These are phyloP conservation scores for Neofusicoccum cordaticola DNA, from an alignment of 2,329 filamentous ascomycete genomes.

Conservation along the genomic window DNA sequence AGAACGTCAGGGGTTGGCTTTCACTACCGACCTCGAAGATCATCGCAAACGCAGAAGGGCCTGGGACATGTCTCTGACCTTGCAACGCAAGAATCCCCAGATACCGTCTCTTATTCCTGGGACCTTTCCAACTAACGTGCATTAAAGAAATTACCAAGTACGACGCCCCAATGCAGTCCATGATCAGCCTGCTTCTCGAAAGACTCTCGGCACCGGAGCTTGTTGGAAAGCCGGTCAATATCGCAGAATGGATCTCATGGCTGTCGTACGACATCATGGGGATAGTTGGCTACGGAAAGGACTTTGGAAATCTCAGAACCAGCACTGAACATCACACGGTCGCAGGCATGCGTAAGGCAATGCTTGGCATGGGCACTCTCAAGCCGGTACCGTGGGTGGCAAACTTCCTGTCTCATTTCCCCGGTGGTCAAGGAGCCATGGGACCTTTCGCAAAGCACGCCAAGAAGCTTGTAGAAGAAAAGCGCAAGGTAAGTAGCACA, in stretches of 20 bases:
- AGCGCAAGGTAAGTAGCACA: neutral
- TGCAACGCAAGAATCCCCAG: conserved; percentile 20
- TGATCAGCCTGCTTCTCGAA: neutral
- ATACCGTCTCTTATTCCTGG: no score
- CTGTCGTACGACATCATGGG: conserved; percentile 54
- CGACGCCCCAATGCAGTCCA: neutral
- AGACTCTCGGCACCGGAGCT: neutral
- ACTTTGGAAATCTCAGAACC: conserved; percentile 44
- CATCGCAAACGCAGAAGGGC: conserved; percentile 31
- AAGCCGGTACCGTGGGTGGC: conserved; percentile 10
- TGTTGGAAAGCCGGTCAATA: neutral
- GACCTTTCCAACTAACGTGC: neutral
- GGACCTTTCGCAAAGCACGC: neutral
- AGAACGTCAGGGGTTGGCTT: conserved; percentile 23
- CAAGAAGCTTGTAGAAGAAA: conserved; percentile 1
- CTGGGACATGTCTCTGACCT: conserved; percentile 35
- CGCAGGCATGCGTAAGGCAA: no score
- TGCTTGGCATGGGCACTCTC: neutral
- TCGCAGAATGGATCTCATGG: conserved; percentile 29
- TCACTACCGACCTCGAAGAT: conserved; percentile 28
- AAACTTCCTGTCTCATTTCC: neutral
- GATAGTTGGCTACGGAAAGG: conserved; percentile 46
- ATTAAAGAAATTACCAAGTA: neutral
- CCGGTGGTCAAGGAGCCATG: conserved; percentile 18
- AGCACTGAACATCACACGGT: conserved; percentile 33